Evolutionary conservation across 192 early-diverging fungal species (phyloP), one percentile per base, ranked within the genome.

Genomic region (Entomortierella lignicola): DNA sequence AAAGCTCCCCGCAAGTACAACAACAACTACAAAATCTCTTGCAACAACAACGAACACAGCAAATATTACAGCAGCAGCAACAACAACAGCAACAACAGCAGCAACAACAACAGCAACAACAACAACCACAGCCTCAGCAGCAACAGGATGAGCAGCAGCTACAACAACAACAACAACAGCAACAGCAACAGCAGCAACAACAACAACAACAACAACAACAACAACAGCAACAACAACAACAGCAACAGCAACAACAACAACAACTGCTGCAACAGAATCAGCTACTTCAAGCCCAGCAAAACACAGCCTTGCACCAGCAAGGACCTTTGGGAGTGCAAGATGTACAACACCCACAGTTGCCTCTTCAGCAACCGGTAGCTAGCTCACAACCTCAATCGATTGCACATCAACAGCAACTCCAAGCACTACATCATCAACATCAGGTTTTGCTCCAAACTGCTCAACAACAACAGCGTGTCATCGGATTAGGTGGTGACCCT

Each of bases 391-490:
- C n/a, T n/a, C n/a, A n/a, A n/a, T n/a, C n/a, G n/a, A n/a, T n/a
- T n/a, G 41, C 30, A 18, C 59, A 54, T 21, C 51, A 47, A n/a
- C 73, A 77, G 26, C 74, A 77, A 59, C 31, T 44, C 0, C 74
- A 63, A 25, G 42, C 37, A 34, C 39, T 69, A n/a, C 72, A 74
- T 11, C 72, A 74, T 0, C 72, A 77, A 52, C 72, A 77, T 11
- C 72, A 68, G 27, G 15, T 62, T 10, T 39, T 68, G 23, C 42
- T 77, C 3, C 72, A 77, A 31, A 52, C 20, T 41, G 62, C 72
- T 26, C 72, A 77, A 27, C 53, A 68, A 15, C 64, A 68, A 52
- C 72, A 77, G 8, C 65, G 60, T 26, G 32, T 32, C 25, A 58
- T 61, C 27, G 74, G 74, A 4, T 26, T 77, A 6, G 74, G 74